Conservation (phyloP, 345 rosid genomes). For the Geranium rotundifolium region DNA sequence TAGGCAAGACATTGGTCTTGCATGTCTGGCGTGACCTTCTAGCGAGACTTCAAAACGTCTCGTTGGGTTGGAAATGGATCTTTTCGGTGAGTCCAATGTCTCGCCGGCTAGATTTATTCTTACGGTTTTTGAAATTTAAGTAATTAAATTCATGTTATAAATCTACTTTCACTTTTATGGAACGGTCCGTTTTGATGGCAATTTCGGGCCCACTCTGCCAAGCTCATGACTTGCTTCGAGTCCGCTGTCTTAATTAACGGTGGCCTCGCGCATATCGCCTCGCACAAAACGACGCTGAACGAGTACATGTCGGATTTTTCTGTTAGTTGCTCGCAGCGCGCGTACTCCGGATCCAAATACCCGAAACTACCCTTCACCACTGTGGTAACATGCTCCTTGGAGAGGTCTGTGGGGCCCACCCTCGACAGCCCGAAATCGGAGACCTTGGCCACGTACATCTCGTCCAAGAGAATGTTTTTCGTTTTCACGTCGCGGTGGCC, state of each 20-base stretch:
- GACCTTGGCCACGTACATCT: slow-evolving; percentile 40
- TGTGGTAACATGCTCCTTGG: slow-evolving; percentile 37
- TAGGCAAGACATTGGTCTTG: too few species aligned
- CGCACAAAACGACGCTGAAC: slow-evolving; percentile 50
- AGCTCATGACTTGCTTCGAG: slow-evolving; percentile 21
- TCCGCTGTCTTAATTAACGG: slow-evolving; percentile 13
- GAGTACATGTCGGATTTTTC: slow-evolving; percentile 68
- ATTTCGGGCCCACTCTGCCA: slow-evolving; percentile 29
- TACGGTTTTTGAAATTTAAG: too few species aligned
- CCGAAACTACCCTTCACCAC: slow-evolving; percentile 45
- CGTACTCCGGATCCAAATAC: slow-evolving; percentile 57
- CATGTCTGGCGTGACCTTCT: too few species aligned
- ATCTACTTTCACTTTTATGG: too few species aligned
- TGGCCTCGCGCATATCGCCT: slow-evolving; percentile 43
- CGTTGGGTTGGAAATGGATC: too few species aligned
- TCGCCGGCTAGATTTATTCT: too few species aligned
- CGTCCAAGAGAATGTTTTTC: slow-evolving; percentile 8
- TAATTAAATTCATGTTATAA: too few species aligned
- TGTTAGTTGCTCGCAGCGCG: slow-evolving; percentile 36
- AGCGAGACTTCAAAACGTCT: too few species aligned
- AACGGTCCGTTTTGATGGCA: slow-evolving; percentile 18
- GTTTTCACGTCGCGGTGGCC: slow-evolving; percentile 9
- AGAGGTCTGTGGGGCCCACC: slow-evolving; percentile 21
- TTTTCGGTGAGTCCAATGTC: too few species aligned
- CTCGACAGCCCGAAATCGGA: slow-evolving; percentile 46